Evolutionary conservation across 2,329 filamentous ascomycete species (phyloP).

Genomic region (Sarocladium kiliense): DNA sequence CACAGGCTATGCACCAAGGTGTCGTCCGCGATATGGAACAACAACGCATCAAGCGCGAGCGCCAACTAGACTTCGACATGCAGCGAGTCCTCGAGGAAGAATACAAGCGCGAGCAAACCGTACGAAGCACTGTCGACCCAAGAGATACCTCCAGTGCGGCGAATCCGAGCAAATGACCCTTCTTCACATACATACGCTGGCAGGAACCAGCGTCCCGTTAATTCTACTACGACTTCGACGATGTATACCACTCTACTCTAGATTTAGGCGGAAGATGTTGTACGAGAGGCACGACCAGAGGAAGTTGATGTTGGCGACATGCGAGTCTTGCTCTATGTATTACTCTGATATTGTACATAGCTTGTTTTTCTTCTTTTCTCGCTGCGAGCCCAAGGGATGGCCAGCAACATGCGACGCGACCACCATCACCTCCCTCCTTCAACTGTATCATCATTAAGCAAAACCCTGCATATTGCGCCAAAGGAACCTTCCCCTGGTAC

Average conservation of each 20-base stretch:
- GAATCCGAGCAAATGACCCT: conserved; percentile 10
- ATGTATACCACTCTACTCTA: neutral
- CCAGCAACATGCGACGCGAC: neutral
- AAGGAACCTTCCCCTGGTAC: neutral
- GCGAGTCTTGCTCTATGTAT: conserved; percentile 1
- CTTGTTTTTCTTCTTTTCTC: conserved; percentile 1
- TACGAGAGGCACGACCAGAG: conserved; percentile 1
- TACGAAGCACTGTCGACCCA: conserved; percentile 41
- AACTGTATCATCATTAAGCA: neutral
- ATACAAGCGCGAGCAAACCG: conserved; percentile 83
- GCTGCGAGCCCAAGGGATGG: neutral
- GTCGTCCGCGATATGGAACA: conserved; percentile 94
- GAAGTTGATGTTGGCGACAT: neutral
- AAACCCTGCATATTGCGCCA: neutral
- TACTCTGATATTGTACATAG: conserved; percentile 7
- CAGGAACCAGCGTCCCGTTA: neutral
- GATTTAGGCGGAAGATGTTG: neutral
- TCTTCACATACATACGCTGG: conserved; percentile 3
- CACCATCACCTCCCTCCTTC: neutral
- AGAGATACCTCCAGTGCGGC: conserved; percentile 12
- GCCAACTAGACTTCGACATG: conserved; percentile 91
- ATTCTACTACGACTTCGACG: neutral
- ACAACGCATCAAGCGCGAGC: conserved; percentile 82
- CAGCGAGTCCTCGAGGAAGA: conserved; percentile 80
- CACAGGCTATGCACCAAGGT: conserved; percentile 72